Evolutionary conservation across 352 stramenopile genomes (phyloP), one percentile per base, ranked within the genome.

Genomic region (Globisporangium recalcitrans): DNA sequence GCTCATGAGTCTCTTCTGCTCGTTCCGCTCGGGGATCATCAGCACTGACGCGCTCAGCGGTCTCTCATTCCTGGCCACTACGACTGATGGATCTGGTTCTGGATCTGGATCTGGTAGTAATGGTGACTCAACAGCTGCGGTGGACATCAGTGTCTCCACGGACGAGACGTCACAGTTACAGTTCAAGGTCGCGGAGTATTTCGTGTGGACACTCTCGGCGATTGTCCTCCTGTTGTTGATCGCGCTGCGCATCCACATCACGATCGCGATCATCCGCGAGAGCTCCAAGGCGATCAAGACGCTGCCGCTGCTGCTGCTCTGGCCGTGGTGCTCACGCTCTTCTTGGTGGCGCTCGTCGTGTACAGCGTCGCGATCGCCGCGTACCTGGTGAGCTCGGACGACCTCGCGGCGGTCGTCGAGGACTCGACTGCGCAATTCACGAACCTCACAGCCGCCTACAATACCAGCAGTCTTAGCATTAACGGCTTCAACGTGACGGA

Each of bases 1-100:
- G 8, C 52, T 92, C 36, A 65, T 91, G 64, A 93, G 76, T 29
- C 52, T 91, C n/a, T 87, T 91, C 57, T 91, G 82, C 66, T 91
- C 87, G 21, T 73, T 87, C 40, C 71, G 82, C 24, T 71, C 78
- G 2, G 86, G 83, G 0, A 62, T 96, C 52, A 78, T 96, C 57
- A 70, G 61, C 13, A 59, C 65, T 1, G 65, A 75, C 22, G 62
- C 75, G 9, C 14, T 82, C 9, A 55, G 65, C 8, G 68, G 60
- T 7, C 66, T 91, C 7, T 57, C 72, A 5, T 89, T 87, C 52
- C 47, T 91, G 26, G 73, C 68, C 8, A 75, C 67, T 4, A 36
- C 24, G 21, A 14, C 3, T 26, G 5, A 16, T 6, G 27, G 5
- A n/a, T n/a, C n/a, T 5, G 5, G 27, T 31, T 31, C 27, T 31